Percentiles rank a stretch among this genome's conserved stretches.
These are phyloP conservation scores for Pterocarpus macrocarpus DNA, from an alignment of 306 rosid species.

Conservation along the genomic window DNA sequence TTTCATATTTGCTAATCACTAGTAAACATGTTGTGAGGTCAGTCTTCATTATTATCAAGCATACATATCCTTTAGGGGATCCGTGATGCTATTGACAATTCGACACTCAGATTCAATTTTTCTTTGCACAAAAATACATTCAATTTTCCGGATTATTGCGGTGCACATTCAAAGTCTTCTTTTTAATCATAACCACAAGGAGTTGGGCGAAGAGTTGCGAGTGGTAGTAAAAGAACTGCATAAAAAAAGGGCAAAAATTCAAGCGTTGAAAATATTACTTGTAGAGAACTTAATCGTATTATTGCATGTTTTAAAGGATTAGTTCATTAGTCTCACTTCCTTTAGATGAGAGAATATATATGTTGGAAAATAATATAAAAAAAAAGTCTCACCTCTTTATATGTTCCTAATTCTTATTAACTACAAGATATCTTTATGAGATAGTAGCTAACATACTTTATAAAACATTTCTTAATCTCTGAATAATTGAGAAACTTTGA, in stretches of 20 bases:
- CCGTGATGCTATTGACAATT: conserved; percentile 47
- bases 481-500: too few species aligned
- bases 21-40: conserved; percentile 32
- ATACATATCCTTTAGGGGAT: conserved; percentile 40
- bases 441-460: too few species aligned
- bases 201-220: background rate
- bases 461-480: too few species aligned
- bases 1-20: conserved; percentile 37
- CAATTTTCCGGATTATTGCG: conserved; percentile 2
- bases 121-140: background rate
- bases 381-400: too few species aligned
- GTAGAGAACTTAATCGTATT: too few species aligned
- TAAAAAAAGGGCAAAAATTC: background rate
- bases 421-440: too few species aligned
- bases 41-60: conserved; percentile 20
- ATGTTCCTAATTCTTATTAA: too few species aligned
- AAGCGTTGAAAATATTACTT: background rate
- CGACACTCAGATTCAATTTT: background rate
- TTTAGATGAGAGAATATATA: too few species aligned
- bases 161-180: background rate
- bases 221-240: background rate
- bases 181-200: background rate
- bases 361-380: too few species aligned
- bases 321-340: too few species aligned
- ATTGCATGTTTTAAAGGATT: too few species aligned